Base-by-base conservation (phyloP, 2,329 filamentous ascomycete species). In the Ophiostoma populinum region DNA sequence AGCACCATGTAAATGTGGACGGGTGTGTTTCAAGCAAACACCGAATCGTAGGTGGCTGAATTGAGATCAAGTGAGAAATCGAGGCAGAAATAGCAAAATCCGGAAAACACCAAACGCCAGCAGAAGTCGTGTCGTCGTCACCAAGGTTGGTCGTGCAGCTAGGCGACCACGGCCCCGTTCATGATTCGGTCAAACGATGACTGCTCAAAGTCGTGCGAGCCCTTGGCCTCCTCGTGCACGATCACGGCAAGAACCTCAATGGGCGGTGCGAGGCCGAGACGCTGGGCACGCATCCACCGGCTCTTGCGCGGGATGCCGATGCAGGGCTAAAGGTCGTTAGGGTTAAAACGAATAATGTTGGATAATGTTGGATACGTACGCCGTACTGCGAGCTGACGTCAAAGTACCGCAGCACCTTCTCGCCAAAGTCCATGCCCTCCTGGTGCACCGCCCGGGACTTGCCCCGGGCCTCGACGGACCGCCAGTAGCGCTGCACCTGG, bases 331-430 rank as follows among this genome's bases (percentile, higher is more conserved):
- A n/a, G 48, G 29, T 37, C 6, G 15, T 32, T 38, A 36, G 37
- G n/a, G n/a, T n/a, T n/a, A n/a, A n/a, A n/a, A n/a, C n/a, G n/a
- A n/a, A n/a, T n/a, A n/a, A 15, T 16, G 12, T n/a, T 22, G 24
- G 20, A 16, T 12, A 35, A 15, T 30, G 8, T 21, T 9, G 2
- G 16, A 36, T n/a, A 73, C 80, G 61, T 71, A 92, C 85, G 38
- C 90, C 90, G 53, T 81, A 98, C 49, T 93, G 81, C 40, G 70
- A 81, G 49, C 77, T 90, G 45, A 92, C 78, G 53, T 98, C 90
- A 56, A 90, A 98, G 52, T 93, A 81, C 43, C 87, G 65, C 48
- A 95, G 56, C 18, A 95, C 73, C 62, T 87, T 93, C 63, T 95
- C 86, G 37, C 78, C 65, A 30, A 80, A 45, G 9, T 63, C 67